Conservation (phyloP, 129 eudicot genomes). For the Centaurea solstitialis region DNA sequence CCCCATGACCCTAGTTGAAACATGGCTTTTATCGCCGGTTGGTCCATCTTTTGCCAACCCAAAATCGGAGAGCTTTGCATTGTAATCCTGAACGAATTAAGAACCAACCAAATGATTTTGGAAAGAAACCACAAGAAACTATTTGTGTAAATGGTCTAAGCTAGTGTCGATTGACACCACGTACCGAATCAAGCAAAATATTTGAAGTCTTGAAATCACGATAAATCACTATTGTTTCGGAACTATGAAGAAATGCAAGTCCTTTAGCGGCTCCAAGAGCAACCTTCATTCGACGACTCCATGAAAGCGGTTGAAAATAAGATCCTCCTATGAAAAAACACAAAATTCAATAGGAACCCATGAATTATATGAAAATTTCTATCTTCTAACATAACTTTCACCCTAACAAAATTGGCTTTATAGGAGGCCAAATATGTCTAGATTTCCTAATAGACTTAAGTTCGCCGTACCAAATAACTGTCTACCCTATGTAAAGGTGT, state of each 20-base stretch:
- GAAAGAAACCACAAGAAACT: neutral
- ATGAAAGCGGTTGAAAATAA: conserved; percentile 87
- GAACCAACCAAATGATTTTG: neutral
- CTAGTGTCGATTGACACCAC: neutral
- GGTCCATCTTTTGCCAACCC: conserved; percentile 97
- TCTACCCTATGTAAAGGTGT: too few relatives aligned
- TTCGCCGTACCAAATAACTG: too few relatives aligned
- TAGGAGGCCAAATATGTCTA: neutral
- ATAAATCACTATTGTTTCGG: conserved; percentile 77
- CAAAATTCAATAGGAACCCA: neutral
- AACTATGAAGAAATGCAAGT: conserved; percentile 87
- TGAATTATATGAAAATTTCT: neutral
- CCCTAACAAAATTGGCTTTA: neutral
- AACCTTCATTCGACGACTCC: conserved; percentile 86
- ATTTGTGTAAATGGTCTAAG: neutral
- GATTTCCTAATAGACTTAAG: too few relatives aligned
- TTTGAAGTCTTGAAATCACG: conserved; percentile 93
- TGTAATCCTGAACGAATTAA: conserved; percentile 51
- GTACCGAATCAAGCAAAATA: conserved; percentile 83
- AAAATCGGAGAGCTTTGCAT: conserved; percentile 88
- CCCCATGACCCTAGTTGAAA: conserved; percentile 88
- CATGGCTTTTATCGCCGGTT: conserved; percentile 80
- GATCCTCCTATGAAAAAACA: conserved; percentile 63
- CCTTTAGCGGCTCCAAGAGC: conserved; percentile 97
- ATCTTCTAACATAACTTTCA: neutral